Base-by-base conservation (phyloP, 768 basidiomycete genomes). In the Chalciporus pseudorubinellus region DNA sequence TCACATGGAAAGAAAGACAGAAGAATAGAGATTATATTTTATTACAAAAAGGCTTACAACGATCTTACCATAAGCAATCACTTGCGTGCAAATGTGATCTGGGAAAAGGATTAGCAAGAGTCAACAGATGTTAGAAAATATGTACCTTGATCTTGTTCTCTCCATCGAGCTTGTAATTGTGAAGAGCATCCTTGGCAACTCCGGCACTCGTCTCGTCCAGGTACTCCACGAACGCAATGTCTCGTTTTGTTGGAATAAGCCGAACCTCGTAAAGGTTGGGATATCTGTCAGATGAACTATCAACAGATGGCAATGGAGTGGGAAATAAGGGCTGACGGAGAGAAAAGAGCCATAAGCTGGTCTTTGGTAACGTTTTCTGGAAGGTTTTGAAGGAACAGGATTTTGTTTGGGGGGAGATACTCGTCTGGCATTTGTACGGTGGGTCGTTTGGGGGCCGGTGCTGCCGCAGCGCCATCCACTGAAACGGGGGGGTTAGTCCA, bases 351-450 rank as follows among this genome's bases (percentile, higher is more conserved):
- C 70, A 88, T 82, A 54, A 99, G 86, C 64, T 90, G 87, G 47
- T 97, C 95, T 66, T 95, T 94, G 48, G 88, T 93, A 58, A 94
- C 93, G 38, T 72, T 87, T 65, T 97, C 93, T 18, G 95, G 94
- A 20, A 99, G 77, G 67, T 98, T 98, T 72, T 99, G 97, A 58
- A 99, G 69, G 81, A 99, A 99, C 46, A 99, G 80, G 71, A 98
- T 95, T 70, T 95, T 94, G 87, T 99, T 99, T 34, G 97, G 95
- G 2, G 97, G 97, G 7, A 99, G 82, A 70, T 98, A 98, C 70
- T 99, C 97, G 85, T 99, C 97, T 36, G 95, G 95, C 93, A 98
- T 97, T 68, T 95, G 92, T 53, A 97, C 88, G 58, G 85, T 83
- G 20, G 89, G 89, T 39, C 89, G 81, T 70, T 85, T 91, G 18